A percentile compares a stretch with the other conserved stretches of the same genome.
phyloP scores from a whole-genome alignment of 2,329 filamentous ascomycete species.

The Leptographium lundbergii region DNA sequence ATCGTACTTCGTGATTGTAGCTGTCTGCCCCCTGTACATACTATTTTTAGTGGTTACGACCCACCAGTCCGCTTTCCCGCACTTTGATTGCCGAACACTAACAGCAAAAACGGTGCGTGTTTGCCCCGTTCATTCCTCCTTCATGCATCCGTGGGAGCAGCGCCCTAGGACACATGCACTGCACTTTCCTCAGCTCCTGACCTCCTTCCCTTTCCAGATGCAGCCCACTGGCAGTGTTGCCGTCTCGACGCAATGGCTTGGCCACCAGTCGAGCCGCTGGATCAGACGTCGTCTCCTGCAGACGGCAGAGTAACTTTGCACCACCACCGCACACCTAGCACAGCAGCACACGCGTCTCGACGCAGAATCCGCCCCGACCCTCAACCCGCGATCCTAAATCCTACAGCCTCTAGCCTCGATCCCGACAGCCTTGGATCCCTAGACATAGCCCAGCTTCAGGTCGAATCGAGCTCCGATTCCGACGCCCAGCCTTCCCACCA shows the following conservation, averaged over 20 bases:
- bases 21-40: background rate
- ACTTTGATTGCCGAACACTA: background rate
- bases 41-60: background rate
- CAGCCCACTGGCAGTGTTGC: background rate
- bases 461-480: constrained; percentile 26
- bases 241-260: constrained; percentile 5
- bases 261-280: constrained; percentile 1
- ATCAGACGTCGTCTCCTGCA: background rate
- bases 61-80: background rate
- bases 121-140: background rate
- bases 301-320: background rate
- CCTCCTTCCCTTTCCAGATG: background rate
- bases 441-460: constrained; percentile 12
- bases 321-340: background rate
- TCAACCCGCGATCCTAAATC: background rate
- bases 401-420: background rate
- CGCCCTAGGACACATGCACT: background rate
- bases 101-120: background rate
- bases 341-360: background rate
- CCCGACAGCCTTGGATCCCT: constrained; percentile 5
- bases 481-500: constrained; percentile 20
- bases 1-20: background rate
- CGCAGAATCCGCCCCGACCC: background rate
- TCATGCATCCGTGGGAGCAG: background rate
- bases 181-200: background rate